A percentile compares a stretch with the other conserved stretches of the same genome.
Conservation (phyloP, 352 stramenopile genomes). For the Globisporangium apiculatum region DNA sequence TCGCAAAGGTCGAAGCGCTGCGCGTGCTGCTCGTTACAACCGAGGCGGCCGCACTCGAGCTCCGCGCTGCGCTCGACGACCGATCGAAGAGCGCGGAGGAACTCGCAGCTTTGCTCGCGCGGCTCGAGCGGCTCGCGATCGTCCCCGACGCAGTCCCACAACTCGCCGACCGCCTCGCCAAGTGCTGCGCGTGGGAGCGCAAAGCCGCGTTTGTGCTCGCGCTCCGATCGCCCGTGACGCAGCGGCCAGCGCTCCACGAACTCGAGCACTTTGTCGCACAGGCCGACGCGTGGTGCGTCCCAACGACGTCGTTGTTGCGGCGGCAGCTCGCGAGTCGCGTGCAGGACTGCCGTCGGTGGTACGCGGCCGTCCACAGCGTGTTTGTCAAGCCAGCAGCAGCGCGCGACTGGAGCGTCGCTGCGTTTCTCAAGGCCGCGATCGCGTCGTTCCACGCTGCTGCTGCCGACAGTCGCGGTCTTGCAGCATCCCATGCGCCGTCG, state of each 20-base stretch:
- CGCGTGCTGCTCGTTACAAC: slow-evolving; percentile 26
- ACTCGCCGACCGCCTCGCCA: slow-evolving; percentile 41
- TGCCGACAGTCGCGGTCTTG: neutral
- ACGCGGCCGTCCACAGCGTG: slow-evolving; percentile 33
- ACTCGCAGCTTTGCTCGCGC: slow-evolving; percentile 30
- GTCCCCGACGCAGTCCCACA: slow-evolving; percentile 28
- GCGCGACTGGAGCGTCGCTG: slow-evolving; percentile 15
- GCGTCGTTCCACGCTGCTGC: slow-evolving; percentile 20
- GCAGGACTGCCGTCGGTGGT: slow-evolving; percentile 68
- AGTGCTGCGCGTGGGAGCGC: slow-evolving; percentile 47
- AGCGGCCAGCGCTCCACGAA: slow-evolving; percentile 35
- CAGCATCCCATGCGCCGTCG: too few species aligned
- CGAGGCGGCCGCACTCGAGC: slow-evolving; percentile 17
- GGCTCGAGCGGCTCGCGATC: slow-evolving; percentile 28
- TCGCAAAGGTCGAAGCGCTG: slow-evolving; percentile 30
- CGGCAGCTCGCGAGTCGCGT: slow-evolving; percentile 54
- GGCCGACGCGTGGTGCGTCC: slow-evolving; percentile 52
- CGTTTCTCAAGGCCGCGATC: slow-evolving; percentile 42
- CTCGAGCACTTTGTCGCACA: slow-evolving; percentile 43
- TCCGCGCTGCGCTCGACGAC: slow-evolving; percentile 24
- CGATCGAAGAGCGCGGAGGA: slow-evolving; percentile 42
- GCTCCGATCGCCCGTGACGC: slow-evolving; percentile 6
- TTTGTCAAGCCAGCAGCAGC: slow-evolving; percentile 46
- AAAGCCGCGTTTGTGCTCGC: slow-evolving; percentile 39
- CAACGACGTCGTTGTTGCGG: slow-evolving; percentile 47